phyloP scores from a whole-genome alignment of 1,284 basidiomycete species.

The Naganishia sp. region DNA sequence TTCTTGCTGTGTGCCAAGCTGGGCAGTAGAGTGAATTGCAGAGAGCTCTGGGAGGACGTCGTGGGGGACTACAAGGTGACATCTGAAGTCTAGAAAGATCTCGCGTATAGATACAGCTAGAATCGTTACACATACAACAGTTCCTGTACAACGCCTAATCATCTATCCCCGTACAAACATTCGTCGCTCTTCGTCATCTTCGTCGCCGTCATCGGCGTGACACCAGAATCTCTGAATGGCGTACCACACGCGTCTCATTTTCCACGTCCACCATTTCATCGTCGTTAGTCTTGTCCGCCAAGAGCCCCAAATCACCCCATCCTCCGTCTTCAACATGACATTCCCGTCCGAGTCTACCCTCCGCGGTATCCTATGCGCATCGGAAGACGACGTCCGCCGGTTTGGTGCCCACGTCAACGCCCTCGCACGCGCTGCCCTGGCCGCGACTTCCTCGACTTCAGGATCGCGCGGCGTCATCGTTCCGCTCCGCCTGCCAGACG shows the following conservation, averaged over 20 bases:
- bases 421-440: constrained; percentile 25
- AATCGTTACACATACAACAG: constrained; percentile 1
- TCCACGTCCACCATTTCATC: constrained; percentile 31
- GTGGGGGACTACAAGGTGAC: constrained; percentile 39
- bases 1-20: constrained; percentile 87
- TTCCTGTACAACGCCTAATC: constrained; percentile 12
- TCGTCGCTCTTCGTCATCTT: constrained; percentile 27
- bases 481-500: constrained; percentile 12
- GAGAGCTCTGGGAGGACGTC: constrained; percentile 70
- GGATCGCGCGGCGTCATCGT: constrained; percentile 26
- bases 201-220: constrained; percentile 26
- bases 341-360: constrained; percentile 2
- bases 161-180: constrained; percentile 14
- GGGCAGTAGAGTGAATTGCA: constrained; percentile 73
- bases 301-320: constrained; percentile 30
- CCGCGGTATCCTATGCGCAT: neutral
- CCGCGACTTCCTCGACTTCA: constrained; percentile 29
- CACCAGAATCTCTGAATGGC: constrained; percentile 25
- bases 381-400: constrained; percentile 16
- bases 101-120: constrained; percentile 20
- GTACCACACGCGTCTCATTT: constrained; percentile 26
- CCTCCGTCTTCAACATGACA: constrained; percentile 28
- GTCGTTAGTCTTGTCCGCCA: constrained; percentile 20
- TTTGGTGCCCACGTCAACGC: constrained; percentile 26
- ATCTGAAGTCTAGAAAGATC: constrained; percentile 7